Percentiles rank a stretch among this genome's conserved stretches.
These are phyloP conservation scores for Fusarium clavum DNA, from an alignment of 2,329 filamentous ascomycete species.

Conservation along the genomic window DNA sequence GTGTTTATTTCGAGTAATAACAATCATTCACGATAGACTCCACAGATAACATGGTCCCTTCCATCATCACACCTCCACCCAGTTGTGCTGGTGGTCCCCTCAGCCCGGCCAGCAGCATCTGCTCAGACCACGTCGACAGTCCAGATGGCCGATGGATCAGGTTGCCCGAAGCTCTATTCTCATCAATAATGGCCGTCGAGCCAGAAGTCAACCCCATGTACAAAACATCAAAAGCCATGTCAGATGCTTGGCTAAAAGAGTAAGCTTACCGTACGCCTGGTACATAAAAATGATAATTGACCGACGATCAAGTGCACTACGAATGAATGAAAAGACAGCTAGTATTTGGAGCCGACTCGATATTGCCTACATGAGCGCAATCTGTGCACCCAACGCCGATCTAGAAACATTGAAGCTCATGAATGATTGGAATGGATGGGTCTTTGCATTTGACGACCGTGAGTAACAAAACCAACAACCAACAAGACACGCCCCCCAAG, in stretches of 20 bases:
- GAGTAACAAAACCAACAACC: constrained; percentile 5
- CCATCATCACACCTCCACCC: constrained; percentile 25
- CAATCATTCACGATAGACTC: neutral
- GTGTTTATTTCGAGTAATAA: neutral
- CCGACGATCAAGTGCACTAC: constrained; percentile 9
- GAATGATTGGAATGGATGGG: constrained; percentile 32
- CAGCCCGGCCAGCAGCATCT: neutral
- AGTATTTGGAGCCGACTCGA: constrained; percentile 19
- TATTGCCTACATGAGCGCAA: constrained; percentile 29
- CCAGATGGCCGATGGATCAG: constrained; percentile 17
- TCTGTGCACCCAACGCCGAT: constrained; percentile 27
- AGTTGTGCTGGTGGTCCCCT: constrained; percentile 12
- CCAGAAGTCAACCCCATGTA: constrained; percentile 27
- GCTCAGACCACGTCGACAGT: constrained; percentile 1
- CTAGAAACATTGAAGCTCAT: constrained; percentile 27
- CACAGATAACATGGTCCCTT: constrained; percentile 13
- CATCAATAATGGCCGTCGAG: constrained; percentile 27
- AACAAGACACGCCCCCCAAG: neutral
- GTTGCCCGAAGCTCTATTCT: constrained; percentile 24
- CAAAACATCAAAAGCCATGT: constrained; percentile 19
- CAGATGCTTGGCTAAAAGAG: constrained; percentile 23
- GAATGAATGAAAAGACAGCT: constrained; percentile 26
- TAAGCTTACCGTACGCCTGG: constrained; percentile 1
- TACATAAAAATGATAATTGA: constrained; percentile 2
- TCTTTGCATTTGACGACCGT: constrained; percentile 30